phyloP scores from a whole-genome alignment of 2,329 filamentous ascomycete species.

The Sarocladium brachiariae region DNA sequence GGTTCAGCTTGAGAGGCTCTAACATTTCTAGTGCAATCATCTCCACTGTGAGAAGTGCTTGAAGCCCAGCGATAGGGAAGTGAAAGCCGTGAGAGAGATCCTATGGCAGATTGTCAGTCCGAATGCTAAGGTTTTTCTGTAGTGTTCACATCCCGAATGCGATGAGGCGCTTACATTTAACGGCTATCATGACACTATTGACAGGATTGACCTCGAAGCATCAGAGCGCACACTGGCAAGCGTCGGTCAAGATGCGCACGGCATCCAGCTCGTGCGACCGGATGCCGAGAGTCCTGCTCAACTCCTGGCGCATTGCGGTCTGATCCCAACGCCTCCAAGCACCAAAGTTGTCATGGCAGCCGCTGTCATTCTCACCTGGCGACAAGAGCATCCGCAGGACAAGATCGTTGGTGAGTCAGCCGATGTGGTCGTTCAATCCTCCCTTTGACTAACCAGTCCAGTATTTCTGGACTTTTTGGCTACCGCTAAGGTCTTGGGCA shows the following conservation, averaged over 20 bases:
- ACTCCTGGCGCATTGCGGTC: background rate
- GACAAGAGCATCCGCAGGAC: constrained; percentile 20
- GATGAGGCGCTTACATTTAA: background rate
- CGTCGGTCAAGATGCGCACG: background rate
- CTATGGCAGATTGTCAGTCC: background rate
- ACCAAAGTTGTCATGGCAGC: constrained; percentile 26
- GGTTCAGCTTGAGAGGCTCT: constrained; percentile 7
- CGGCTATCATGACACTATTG: background rate
- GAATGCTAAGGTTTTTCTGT: background rate
- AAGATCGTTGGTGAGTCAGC: constrained; percentile 32
- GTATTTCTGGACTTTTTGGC: constrained; percentile 31
- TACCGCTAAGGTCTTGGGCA: constrained; percentile 27
- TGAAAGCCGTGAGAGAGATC: background rate
- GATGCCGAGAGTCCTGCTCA: background rate
- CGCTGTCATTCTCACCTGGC: constrained; percentile 26
- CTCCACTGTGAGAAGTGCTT: constrained; percentile 23
- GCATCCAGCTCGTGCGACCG: background rate
- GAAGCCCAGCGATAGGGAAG: background rate
- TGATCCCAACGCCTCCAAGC: constrained; percentile 16
- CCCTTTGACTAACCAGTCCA: constrained; percentile 11
- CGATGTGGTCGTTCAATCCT: background rate
- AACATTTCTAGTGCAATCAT: constrained; percentile 24
- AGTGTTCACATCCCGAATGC: background rate
- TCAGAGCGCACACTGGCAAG: too few relatives aligned
- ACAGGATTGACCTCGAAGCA: background rate